Conservation (phyloP, 106 monocot species). For the Chionographis japonica region DNA sequence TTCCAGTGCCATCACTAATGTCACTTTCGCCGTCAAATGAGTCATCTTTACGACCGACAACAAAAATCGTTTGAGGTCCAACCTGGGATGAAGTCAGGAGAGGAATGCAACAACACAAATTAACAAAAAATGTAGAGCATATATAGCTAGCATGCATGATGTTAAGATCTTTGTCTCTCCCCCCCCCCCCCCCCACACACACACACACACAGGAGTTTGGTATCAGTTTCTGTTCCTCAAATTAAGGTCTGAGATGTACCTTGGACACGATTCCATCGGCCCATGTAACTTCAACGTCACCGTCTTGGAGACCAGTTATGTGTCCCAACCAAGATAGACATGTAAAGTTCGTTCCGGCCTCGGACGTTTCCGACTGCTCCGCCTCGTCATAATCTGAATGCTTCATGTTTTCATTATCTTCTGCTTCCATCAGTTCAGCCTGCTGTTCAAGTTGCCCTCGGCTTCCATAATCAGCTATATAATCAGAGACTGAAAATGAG, state of each 20-base stretch:
- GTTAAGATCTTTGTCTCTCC: too few species aligned
- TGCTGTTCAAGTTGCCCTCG: slow-evolving; percentile 8
- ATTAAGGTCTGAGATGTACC: slow-evolving; percentile 28
- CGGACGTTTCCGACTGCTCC: slow-evolving; percentile 10
- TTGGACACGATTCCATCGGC: slow-evolving; percentile 83
- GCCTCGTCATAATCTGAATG: slow-evolving; percentile 2
- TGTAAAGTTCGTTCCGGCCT: slow-evolving; percentile 22
- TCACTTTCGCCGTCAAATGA: slow-evolving; percentile 66
- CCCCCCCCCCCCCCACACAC: too few species aligned
- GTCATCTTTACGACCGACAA: slow-evolving; percentile 75
- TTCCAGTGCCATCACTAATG: slow-evolving; percentile 53
- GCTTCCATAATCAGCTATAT: slow-evolving; percentile 11
- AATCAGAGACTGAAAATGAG: slow-evolving; percentile 33
- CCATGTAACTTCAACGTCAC: slow-evolving; percentile 97
- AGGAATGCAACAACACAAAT: too few species aligned
- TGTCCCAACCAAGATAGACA: slow-evolving; percentile 88
- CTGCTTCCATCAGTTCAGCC: slow-evolving; percentile 1
- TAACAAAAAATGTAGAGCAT: too few species aligned
- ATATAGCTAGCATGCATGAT: too few species aligned
- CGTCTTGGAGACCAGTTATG: slow-evolving; percentile 79
- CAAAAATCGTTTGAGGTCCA: slow-evolving; percentile 89
- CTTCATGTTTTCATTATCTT: slow-evolving; percentile 7
- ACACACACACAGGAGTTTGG: too few species aligned
- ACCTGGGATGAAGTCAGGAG: slow-evolving; percentile 26
- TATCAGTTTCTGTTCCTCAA: background rate